Evolutionary conservation across 1,139 yeast species (phyloP).

Genomic region (Saccharomycopsis hybrid): DNA sequence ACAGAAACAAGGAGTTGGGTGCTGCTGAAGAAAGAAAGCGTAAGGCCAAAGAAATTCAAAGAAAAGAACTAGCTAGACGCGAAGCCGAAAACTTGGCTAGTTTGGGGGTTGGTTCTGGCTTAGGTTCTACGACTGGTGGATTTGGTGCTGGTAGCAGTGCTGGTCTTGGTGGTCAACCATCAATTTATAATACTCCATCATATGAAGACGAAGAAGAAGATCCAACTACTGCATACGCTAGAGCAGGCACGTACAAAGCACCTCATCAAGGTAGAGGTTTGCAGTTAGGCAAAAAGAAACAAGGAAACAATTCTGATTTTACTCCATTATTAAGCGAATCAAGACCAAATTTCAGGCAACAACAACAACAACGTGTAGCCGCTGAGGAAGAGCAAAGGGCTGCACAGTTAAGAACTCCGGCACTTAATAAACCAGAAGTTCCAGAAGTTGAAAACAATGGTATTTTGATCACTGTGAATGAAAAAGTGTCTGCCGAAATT

Average conservation of each 20-base stretch:
- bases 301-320: conserved; percentile 32
- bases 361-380: conserved; percentile 17
- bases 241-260: conserved; percentile 20
- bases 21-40: conserved; percentile 97
- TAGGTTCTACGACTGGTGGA: conserved; percentile 19
- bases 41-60: conserved; percentile 90
- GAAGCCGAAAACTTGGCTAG: conserved; percentile 25
- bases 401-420: conserved; percentile 8
- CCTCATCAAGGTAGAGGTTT: conserved; percentile 66
- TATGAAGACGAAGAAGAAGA: conserved; percentile 16
- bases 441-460: conserved; percentile 59
- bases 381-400: conserved; percentile 25
- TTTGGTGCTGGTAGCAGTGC: conserved; percentile 1
- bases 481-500: conserved; percentile 69
- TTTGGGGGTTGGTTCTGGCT: conserved; percentile 21
- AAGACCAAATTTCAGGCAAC: conserved; percentile 26
- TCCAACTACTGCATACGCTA: conserved; percentile 17
- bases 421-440: conserved; percentile 21
- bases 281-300: conserved; percentile 68
- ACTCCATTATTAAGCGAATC: conserved; percentile 39
- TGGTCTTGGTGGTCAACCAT: not conserved
- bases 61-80: conserved; percentile 72
- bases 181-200: conserved; percentile 5
- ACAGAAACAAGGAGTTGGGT: conserved; percentile 92
- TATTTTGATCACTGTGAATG: conserved; percentile 69